These are phyloP conservation scores for Penicillium capsulatum DNA, from an alignment of 2,329 filamentous ascomycete species.

Conservation along the genomic window DNA sequence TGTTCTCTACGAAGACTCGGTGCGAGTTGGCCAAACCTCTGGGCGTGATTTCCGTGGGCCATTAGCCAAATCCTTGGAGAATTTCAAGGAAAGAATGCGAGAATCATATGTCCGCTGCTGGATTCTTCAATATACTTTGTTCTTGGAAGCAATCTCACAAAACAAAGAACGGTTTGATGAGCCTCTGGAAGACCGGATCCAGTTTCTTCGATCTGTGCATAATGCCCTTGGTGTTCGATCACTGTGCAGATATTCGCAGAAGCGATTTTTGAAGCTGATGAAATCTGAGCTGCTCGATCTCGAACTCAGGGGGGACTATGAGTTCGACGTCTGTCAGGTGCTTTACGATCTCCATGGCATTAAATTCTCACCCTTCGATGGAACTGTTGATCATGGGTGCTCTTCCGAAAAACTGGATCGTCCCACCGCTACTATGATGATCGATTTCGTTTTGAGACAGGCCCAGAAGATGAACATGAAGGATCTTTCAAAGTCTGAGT, in stretches of 20 bases:
- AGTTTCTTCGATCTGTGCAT: constrained; percentile 77
- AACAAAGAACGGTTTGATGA: constrained; percentile 60
- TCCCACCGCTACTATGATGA: constrained; percentile 71
- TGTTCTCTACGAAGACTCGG: constrained; percentile 76
- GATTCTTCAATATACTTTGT: constrained; percentile 77
- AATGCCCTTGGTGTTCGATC: constrained; percentile 77
- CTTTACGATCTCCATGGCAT: constrained; percentile 78
- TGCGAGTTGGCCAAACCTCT: constrained; percentile 69
- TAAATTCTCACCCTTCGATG: constrained; percentile 66
- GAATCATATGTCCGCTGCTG: constrained; percentile 85
- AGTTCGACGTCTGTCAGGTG: constrained; percentile 80
- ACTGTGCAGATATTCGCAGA: constrained; percentile 79
- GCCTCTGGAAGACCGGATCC: constrained; percentile 68
- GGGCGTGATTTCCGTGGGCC: constrained; percentile 55
- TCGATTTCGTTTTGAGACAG: constrained; percentile 78
- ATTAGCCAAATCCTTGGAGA: constrained; percentile 39
- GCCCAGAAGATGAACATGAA: constrained; percentile 82
- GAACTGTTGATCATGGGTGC: constrained; percentile 75
- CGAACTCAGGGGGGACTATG: constrained; percentile 72
- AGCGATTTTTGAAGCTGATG: constrained; percentile 83
- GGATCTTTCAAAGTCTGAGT: constrained; percentile 83
- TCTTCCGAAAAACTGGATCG: constrained; percentile 72
- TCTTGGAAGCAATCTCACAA: constrained; percentile 70
- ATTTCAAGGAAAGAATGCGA: constrained; percentile 65
- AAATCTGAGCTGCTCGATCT: constrained; percentile 78